A percentile compares a stretch with the other conserved stretches of the same genome.
Evolutionary conservation across 345 rosid genomes (phyloP).

Genomic region (Arabidopsis arenosa): DNA sequence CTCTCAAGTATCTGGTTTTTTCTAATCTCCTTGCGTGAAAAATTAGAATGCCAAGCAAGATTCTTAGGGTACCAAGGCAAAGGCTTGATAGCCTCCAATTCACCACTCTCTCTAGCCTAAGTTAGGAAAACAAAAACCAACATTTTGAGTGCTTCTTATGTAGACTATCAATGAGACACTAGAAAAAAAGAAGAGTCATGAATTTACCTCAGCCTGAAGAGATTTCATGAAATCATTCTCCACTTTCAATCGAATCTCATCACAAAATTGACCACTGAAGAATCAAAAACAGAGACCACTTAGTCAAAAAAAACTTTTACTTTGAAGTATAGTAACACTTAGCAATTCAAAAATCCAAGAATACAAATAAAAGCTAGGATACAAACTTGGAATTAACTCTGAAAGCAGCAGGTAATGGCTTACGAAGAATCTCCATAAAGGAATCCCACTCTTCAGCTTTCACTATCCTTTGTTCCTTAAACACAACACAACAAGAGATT

Average conservation of each 20-base stretch:
- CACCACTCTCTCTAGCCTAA: constrained; percentile 73
- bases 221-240: constrained; percentile 84
- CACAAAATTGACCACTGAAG: constrained; percentile 84
- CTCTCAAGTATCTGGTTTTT: constrained; percentile 91
- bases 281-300: constrained; percentile 16
- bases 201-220: constrained; percentile 72
- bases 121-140: neutral
- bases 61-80: constrained; percentile 90
- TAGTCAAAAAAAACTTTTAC: neutral
- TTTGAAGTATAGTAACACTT: neutral
- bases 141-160: neutral
- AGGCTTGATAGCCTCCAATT: constrained; percentile 76
- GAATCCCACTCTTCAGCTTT: constrained; percentile 79
- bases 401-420: constrained; percentile 95
- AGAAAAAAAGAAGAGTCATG: neutral
- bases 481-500: constrained; percentile 11
- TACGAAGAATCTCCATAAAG: constrained; percentile 72
- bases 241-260: constrained; percentile 67
- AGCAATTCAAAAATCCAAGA: neutral
- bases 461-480: constrained; percentile 88
- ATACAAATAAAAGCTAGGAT: neutral
- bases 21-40: constrained; percentile 90
- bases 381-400: constrained; percentile 91
- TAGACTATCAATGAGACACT: constrained; percentile 18
- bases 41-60: constrained; percentile 94